Evolutionary conservation across 352 stramenopile genomes (phyloP), one percentile per base, ranked within the genome.

Genomic region (Thalassiosira hispida): DNA sequence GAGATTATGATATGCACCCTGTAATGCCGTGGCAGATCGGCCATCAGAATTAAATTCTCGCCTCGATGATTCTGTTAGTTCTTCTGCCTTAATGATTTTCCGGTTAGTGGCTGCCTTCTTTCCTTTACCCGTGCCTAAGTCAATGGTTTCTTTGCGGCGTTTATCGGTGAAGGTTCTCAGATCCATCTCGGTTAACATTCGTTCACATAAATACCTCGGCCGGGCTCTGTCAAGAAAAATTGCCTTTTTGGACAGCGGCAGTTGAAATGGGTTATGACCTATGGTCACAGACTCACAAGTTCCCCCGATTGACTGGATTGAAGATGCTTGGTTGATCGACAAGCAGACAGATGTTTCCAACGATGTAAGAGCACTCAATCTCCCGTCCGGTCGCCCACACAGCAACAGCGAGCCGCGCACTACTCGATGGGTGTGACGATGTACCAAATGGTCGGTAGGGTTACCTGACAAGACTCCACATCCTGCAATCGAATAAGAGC

Each of bases 401-500:
- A 81, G 33, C 16, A 84, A 33, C 14, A 84, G 22, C n/a, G 70
- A 44, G 22, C 76, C 76, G 12, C 31, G 31, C 31, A 38, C 31
- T 9, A 38, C 31, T 38, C 31, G 3, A 38, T 38, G 31, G 8
- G 76, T 85, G 35, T 85, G 64, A 11, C 86, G 80, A 70, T 92
- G 86, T 0, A 92, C 79, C 4, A 92, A 76, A 64, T 92, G 86
- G 64, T 92, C 86, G 9, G 60, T 27, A 56, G 86, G 83, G 77
- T 92, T 92, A 3, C 71, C 86, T 38, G 35, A 77, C 14, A 88
- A 52, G 1, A 92, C 84, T 27, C 81, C 89, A 1, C 87, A 31
- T 11, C 79, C 73, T 18, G 86, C 82, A 62, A 90, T 90, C 6
- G 27, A 72, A 46, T 92, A 92, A 0, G 83, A 89, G 7, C 73